Evolutionary conservation across 495 filamentous ascomycete genomes (phyloP), one percentile per base, ranked within the genome.

Genomic region (Gamarada debralockiae): DNA sequence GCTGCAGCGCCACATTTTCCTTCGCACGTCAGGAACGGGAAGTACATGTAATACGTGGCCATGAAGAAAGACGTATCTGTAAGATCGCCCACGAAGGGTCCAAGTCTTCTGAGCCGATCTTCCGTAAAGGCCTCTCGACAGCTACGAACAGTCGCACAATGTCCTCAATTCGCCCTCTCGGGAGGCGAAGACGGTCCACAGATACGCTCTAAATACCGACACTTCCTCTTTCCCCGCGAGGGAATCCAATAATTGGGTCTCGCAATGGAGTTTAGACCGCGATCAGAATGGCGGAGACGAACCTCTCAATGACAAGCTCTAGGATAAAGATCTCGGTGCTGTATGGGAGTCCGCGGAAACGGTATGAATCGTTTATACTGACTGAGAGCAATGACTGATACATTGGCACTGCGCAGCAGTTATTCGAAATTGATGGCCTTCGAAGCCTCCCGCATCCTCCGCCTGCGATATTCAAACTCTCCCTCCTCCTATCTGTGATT

Each of bases 391-490:
- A 18, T 40, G 12, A 17, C 37, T 40, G 6, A n/a, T n/a, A 40
- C 37, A 42, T 3, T 39, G 40, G 38, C 42, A 17, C 13, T 7
- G 23, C 20, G 29, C 15, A 74, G 82, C 21, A 86, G 83, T 5
- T 87, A 82, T 59, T 86, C 82, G 0, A 65, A 69, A 2, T 73
- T 86, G 0, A 69, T 86, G 24, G 83, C 83, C 2, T 79, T 70
- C 21, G 84, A 87, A 67, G 78, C 76, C 9, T 67, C 68, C 13
- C 70, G 84, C 0, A 81, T 86, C 48, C 77, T 87, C n/a, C 78
- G 78, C 62, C 77, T 85, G 80, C 59, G 85, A 89, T 48, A 84
- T 87, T 0, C 77, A 84, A 1, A 71, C 87, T 5, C 87, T 77
- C 1, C 76, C 74, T 8, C 65, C 87, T 5, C 85, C 85, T 0